Conservation (phyloP, 805 yeast genomes). For the Schwanniomyces sp. region DNA sequence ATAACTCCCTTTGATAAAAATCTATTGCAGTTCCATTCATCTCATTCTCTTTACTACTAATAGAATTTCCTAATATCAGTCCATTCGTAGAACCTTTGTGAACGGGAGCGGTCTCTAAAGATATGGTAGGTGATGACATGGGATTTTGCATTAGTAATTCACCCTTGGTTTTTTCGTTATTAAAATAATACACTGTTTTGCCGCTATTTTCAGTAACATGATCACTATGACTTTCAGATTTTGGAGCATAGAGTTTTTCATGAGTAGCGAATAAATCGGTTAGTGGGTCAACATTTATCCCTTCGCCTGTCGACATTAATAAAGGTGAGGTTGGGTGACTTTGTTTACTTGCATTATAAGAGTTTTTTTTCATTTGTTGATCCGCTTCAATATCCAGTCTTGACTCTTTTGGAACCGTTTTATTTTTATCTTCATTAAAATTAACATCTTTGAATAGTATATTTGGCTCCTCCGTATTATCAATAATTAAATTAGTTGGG, state of each 20-base stretch:
- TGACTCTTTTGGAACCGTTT: neutral
- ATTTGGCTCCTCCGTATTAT: constrained; percentile 5
- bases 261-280: constrained; percentile 30
- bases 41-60: neutral
- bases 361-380: neutral
- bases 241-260: constrained; percentile 26
- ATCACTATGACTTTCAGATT: constrained; percentile 2
- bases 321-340: neutral
- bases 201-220: neutral
- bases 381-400: neutral
- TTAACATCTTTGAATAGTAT: constrained; percentile 25
- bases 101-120: constrained; percentile 19
- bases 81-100: constrained; percentile 10
- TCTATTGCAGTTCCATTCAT: constrained; percentile 29
- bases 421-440: constrained; percentile 11
- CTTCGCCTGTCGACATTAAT: neutral
- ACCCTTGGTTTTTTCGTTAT: constrained; percentile 13
- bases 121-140: constrained; percentile 19
- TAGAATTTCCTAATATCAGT: neutral
- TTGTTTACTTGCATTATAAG: neutral
- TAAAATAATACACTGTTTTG: constrained; percentile 2
- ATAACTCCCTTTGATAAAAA: constrained; percentile 57
- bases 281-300: constrained; percentile 12
- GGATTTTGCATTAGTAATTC: constrained; percentile 11
- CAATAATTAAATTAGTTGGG: constrained; percentile 24